Base-by-base conservation (phyloP, 805 yeast genomes). In the Zygotorulaspora chibaensis region DNA sequence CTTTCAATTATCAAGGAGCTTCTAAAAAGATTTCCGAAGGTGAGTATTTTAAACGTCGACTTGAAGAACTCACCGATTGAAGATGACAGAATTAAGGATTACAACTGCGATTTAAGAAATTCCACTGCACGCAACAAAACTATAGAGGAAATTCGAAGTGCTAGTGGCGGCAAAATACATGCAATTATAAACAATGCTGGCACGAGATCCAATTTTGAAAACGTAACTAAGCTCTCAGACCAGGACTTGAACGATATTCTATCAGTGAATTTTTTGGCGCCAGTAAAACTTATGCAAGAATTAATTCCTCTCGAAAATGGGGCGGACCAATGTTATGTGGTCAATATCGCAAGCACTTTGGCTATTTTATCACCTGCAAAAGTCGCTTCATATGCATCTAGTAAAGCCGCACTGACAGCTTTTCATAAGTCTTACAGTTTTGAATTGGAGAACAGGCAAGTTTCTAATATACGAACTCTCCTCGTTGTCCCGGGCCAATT, bases 121-220 rank as follows among this genome's bases (percentile, higher is more conserved):
- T 53, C 71, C 10, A 52, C 56, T 1, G 70, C 71, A 9, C 73
- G 87, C 6, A 53, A 61, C 12, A 53, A 55, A 1, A 59, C 67
- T 12, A 73, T 79, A 9, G 59, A 61, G 5, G 44, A 38, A 6
- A 76, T 87, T 18, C 59, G 59, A 23, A 36, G 55, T 20, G 69
- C 73, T 27, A 55, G 78, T 33, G 87, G 88, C 3, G 30, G 35
- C 0, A 58, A 56, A 0, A 81, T 85, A 1, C 75, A 89, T 0
- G 69, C 87, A 1, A 67, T 90, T 11, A 72, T 90, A 40, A 89
- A 88, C 62, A 90, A 89, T 63, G 97, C 96, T 0, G 97, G 88
- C 0, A 74, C 87, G 15, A 71, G 84, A 35, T 72, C 70, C 8
- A 82, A 83, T 1, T 63, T 54, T 37, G 75, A 76, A 51, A 58